Base-by-base conservation (phyloP, 345 rosid species). In the Mercurialis annua region DNA sequence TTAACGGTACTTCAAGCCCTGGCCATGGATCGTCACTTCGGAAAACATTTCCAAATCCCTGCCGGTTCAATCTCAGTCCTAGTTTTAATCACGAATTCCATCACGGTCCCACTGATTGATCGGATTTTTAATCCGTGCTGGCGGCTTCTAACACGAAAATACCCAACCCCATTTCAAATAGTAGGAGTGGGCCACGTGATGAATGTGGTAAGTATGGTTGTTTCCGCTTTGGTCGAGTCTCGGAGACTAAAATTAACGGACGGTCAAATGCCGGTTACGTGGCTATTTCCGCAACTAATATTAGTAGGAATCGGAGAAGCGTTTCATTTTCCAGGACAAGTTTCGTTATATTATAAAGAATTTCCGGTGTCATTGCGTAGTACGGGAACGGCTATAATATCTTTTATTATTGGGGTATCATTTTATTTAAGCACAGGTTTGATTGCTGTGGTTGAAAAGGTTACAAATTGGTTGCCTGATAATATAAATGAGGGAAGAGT, bases 1-100 rank as follows among this genome's bases (percentile, higher is more conserved):
- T 46, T 81, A 70, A 59, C 44, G 2, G 56, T 86, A 66, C 82
- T 84, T 26, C 86, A 88, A 73, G 84, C 81, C 71, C 73, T 88
- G 29, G 69, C 76, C 4, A 72, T 67, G 73, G 81, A 88, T 72
- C 82, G 83, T 54, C 68, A 64, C 21, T n/a, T 84, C 0, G 78
- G 90, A 6, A 64, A 76, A 21, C 70, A 73, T 78, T 79, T 89
- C 71, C 71, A 57, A 69, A 23, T 86, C 78, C 78, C 90, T 0
- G 81, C 84, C 0, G 82, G 84, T 0, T 80, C 92, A 0, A 26
- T 86, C 9, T 43, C 57, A 11, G 87, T 86, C 62, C 12, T 81
- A 27, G 0, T 34, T 17, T 20, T 80, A 18, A 20, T 69, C 64
- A 70, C 84, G 4, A 5, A 73, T 17, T 31, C 73, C 53, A 62